Percentiles rank a stretch among this genome's conserved stretches.
Conservation (phyloP, 148 eudicot species). For the Heliamphora exappendiculata region DNA sequence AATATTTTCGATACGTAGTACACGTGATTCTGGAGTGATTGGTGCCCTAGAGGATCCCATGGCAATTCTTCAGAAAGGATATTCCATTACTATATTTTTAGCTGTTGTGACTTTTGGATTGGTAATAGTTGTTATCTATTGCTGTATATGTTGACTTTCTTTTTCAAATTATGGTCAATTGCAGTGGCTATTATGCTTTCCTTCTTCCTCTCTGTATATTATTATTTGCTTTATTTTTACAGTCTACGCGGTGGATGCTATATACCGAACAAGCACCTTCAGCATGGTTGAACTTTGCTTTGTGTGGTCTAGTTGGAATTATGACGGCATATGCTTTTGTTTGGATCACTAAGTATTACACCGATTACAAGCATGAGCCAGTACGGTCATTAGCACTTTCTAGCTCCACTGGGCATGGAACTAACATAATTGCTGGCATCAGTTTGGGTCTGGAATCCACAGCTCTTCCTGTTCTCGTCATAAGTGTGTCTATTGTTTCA, state of each 20-base stretch:
- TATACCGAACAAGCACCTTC: constrained; percentile 99
- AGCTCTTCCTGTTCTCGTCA: constrained; percentile 94
- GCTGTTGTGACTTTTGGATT: constrained; percentile 87
- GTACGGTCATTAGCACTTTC: constrained; percentile 88
- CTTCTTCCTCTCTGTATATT: background rate
- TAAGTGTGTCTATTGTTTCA: constrained; percentile 74
- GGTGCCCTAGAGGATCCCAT: constrained; percentile 79
- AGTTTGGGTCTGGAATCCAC: constrained; percentile 98
- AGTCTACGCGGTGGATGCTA: constrained; percentile 98
- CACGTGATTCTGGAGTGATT: constrained; percentile 54
- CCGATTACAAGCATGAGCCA: constrained; percentile 96
- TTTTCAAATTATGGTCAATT: background rate
- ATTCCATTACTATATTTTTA: constrained; percentile 72
- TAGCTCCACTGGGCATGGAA: constrained; percentile 94
- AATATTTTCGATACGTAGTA: constrained; percentile 81
- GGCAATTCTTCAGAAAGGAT: constrained; percentile 92
- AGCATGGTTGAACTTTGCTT: constrained; percentile 90
- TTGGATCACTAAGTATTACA: constrained; percentile 89
- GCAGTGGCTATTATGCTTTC: background rate
- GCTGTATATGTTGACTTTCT: background rate
- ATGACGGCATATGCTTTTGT: constrained; percentile 85
- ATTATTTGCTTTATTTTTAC: constrained; percentile 17
- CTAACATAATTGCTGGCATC: constrained; percentile 96
- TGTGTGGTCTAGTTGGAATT: constrained; percentile 96
- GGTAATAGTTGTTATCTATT: constrained; percentile 41